Base-by-base conservation (phyloP, 176 grass and related monocot genomes). In the Oryza punctata region DNA sequence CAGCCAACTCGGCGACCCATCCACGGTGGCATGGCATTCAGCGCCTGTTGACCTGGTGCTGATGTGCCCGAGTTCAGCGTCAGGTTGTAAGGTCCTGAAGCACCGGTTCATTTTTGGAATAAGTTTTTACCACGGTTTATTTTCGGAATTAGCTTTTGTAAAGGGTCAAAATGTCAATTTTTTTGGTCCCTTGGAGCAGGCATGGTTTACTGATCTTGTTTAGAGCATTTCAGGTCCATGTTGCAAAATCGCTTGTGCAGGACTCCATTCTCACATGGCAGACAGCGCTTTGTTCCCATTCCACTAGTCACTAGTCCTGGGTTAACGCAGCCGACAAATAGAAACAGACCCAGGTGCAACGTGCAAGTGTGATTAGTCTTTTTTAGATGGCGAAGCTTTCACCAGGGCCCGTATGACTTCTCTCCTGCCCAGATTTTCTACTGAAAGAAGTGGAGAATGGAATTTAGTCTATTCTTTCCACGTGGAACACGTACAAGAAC, bases 291-390 rank as follows among this genome's bases (percentile, higher is more conserved):
- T 13, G 18, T 71, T 79, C 5, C 14, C 33, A 16, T 73, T 32
- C 19, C 13, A 73, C 5, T 30, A 61, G n/a, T 21, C 9, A 61
- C 7, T 61, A 10, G 14, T 35, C 24, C 25, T 5, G 1, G 12
- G 65, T 67, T 67, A 65, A 43, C 40, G 25, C 33, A 61, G 9
- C 46, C 12, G 61, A 67, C 61, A 86, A 59, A 67, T 46, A 59
- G 52, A 40, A 54, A 60, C 70, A 67, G 72, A 26, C 63, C 7
- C 65, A 44, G 16, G 59, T 70, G 33, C 64, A 57, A 44, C 11
- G 59, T 70, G 33, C 64, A 57, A 76, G 24, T 69, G 35, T 23
- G 54, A n/a, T 54, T 44, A 65, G 63, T 30, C 23, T 68, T 68
- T 75, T 1, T 52, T 41, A 13, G 1, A 26, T 14, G 6, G 5